Conservation (phyloP, 1,139 yeast species). For the Diutina rugosa region DNA sequence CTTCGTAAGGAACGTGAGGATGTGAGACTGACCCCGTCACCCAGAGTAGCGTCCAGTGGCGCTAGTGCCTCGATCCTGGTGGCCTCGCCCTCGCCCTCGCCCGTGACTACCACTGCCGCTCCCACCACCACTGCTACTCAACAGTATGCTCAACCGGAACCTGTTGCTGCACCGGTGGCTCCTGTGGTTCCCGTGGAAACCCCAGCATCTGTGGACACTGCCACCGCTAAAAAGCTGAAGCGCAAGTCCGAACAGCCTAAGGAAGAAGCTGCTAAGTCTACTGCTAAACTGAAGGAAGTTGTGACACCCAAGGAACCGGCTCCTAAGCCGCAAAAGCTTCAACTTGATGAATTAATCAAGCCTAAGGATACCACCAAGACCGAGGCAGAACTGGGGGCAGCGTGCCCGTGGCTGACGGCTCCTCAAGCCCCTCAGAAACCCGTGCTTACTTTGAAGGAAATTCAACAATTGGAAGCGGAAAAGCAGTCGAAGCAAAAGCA, state of each 20-base stretch:
- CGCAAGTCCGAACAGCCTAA: background rate
- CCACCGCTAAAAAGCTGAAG: background rate
- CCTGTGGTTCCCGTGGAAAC: background rate
- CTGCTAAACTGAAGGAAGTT: too few species aligned
- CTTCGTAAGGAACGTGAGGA: background rate
- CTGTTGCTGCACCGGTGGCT: slow-evolving; percentile 7
- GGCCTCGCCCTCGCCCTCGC: background rate
- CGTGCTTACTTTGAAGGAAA: slow-evolving; percentile 50
- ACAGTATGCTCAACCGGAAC: slow-evolving; percentile 4
- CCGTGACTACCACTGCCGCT: background rate
- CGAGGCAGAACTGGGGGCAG: background rate
- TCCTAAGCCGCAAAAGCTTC: background rate
- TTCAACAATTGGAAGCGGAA: slow-evolving; percentile 57
- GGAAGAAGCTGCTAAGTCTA: background rate
- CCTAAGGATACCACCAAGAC: background rate
- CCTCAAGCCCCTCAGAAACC: slow-evolving; percentile 20
- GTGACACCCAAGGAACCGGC: background rate
- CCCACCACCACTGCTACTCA: background rate
- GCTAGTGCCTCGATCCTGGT: background rate
- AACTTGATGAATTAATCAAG: background rate
- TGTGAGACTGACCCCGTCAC: background rate
- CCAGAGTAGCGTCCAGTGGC: background rate
- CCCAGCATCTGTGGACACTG: background rate
- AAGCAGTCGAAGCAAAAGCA: slow-evolving; percentile 27
- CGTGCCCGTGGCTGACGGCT: slow-evolving; percentile 22